These are phyloP conservation scores for Talaromyces sp. DNA, from an alignment of 2,329 filamentous ascomycete genomes.

Conservation along the genomic window DNA sequence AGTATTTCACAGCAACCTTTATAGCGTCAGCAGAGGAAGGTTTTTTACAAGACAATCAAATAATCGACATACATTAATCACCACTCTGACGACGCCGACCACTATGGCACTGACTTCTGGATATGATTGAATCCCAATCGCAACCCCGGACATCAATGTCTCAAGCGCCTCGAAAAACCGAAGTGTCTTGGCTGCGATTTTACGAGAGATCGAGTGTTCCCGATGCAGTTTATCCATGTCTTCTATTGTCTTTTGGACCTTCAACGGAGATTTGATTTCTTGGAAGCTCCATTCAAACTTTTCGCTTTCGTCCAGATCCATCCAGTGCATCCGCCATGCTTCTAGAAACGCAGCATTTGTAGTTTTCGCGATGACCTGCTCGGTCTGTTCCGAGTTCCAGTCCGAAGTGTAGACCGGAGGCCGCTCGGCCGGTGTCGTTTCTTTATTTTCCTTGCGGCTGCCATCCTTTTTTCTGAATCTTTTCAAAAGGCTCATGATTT, in stretches of 20 bases:
- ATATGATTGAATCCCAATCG: conserved; percentile 7
- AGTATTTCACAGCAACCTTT: conserved; percentile 10
- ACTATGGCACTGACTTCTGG: conserved; percentile 11
- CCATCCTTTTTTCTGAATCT: conserved; percentile 7
- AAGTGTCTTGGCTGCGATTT: not conserved
- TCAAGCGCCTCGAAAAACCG: conserved; percentile 5
- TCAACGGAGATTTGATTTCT: not conserved
- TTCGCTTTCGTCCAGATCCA: conserved; percentile 7
- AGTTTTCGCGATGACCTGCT: not conserved
- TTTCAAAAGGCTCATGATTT: not conserved
- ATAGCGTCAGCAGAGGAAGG: not conserved
- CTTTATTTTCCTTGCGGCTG: not conserved
- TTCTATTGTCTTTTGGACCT: conserved; percentile 1
- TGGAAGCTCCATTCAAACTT: conserved; percentile 6
- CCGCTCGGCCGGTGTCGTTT: not conserved
- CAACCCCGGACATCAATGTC: conserved; percentile 8
- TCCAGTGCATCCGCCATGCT: conserved; percentile 12
- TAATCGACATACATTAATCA: conserved; percentile 8
- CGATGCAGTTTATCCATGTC: conserved; percentile 7
- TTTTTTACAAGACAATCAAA: not conserved
- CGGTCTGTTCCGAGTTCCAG: not conserved
- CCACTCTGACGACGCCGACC: conserved; percentile 5
- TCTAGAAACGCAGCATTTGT: conserved; percentile 12
- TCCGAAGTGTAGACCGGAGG: not conserved
- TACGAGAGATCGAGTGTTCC: conserved; percentile 1